Evolutionary conservation across 257 asterid species (phyloP).

Genomic region (Dorcoceras hygrometricum): DNA sequence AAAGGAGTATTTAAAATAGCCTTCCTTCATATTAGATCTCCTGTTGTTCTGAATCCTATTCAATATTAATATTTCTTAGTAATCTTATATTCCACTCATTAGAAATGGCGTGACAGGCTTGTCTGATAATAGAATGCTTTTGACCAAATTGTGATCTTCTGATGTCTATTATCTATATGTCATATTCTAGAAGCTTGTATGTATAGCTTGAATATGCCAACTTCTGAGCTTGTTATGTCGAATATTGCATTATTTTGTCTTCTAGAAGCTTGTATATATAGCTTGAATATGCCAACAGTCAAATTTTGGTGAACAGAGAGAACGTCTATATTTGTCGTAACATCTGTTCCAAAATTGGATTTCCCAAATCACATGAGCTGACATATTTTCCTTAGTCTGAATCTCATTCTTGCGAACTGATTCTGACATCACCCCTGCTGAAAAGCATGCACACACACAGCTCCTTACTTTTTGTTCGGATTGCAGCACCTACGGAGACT

Average conservation of each 20-base stretch:
- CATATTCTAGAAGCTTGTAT: no score
- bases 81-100: no score
- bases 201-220: no score
- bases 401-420: not conserved
- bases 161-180: no score
- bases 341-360: not conserved
- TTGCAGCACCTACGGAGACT: conserved; percentile 77
- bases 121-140: not conserved
- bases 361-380: not conserved
- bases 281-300: not conserved
- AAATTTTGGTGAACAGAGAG: not conserved
- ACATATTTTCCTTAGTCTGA: not conserved
- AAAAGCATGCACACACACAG: no score
- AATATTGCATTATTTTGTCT: not conserved
- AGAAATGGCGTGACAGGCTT: not conserved
- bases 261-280: not conserved
- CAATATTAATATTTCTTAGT: no score
- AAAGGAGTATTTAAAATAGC: no score
- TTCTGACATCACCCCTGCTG: no score
- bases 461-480: conserved; percentile 20
- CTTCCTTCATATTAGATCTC: no score
- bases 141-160: not conserved
- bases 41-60: no score
- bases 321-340: not conserved
- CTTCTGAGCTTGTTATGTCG: not conserved